phyloP scores from a whole-genome alignment of 352 stramenopile genomes.

The Phytophthora uliginosa region DNA sequence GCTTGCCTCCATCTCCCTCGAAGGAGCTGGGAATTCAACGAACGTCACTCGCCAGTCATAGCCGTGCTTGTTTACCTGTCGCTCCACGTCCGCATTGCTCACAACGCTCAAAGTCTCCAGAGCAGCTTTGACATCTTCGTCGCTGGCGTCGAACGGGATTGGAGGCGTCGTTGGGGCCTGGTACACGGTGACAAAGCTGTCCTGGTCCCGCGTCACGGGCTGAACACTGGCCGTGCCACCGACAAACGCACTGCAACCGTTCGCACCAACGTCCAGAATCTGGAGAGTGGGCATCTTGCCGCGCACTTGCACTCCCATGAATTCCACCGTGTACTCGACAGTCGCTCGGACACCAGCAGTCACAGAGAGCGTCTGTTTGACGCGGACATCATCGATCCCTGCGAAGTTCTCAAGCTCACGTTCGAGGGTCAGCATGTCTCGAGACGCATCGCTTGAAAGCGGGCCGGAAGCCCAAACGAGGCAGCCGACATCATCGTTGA shows the following conservation, averaged over 20 bases:
- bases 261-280: conserved; percentile 92
- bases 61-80: conserved; percentile 86
- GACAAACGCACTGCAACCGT: conserved; percentile 91
- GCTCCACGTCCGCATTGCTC: conserved; percentile 91
- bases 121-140: conserved; percentile 93
- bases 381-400: conserved; percentile 80
- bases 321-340: conserved; percentile 95
- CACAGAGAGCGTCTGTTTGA: conserved; percentile 59
- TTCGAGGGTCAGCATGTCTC: conserved; percentile 66
- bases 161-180: conserved; percentile 89
- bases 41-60: conserved; percentile 96
- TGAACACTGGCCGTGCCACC: conserved; percentile 16
- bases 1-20: conserved; percentile 13
- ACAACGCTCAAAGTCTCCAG: conserved; percentile 92
- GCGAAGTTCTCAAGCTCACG: conserved; percentile 74
- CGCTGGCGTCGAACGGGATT: conserved; percentile 93
- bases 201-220: conserved; percentile 40
- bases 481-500: conserved; percentile 85
- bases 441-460: conserved; percentile 40
- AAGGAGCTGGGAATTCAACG: conserved; percentile 68
- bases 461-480: conserved; percentile 78
- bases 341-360: conserved; percentile 43
- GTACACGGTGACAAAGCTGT: conserved; percentile 84
- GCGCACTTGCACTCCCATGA: conserved; percentile 91
- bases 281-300: conserved; percentile 88